phyloP scores from a whole-genome alignment of 75 land plant genomes.

The Selaginella moellendorffii region DNA sequence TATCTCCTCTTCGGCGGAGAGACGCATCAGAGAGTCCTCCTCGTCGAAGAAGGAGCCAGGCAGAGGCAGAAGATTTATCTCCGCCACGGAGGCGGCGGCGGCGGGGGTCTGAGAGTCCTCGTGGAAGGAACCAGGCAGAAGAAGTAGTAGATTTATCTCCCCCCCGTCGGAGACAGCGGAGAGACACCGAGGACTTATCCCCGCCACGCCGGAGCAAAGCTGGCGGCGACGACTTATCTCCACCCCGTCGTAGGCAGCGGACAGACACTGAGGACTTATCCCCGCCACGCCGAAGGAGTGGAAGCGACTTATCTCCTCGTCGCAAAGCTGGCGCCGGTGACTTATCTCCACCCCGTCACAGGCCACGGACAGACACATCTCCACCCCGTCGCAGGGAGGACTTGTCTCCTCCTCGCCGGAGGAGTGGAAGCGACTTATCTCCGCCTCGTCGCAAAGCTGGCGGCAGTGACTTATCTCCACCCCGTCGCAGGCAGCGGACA shows the following conservation, averaged over 20 bases:
- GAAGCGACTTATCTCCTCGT: too few relatives aligned
- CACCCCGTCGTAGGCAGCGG: conserved; percentile 36
- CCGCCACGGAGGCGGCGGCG: conserved; percentile 1
- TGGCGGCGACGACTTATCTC: conserved; percentile 32
- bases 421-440: neutral
- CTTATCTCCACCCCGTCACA: conserved; percentile 13
- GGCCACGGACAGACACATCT: conserved; percentile 5
- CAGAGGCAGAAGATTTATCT: neutral
- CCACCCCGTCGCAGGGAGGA: too few relatives aligned
- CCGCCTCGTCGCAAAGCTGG: too few relatives aligned
- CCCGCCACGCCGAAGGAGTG: conserved; percentile 33
- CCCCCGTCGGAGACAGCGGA: too few relatives aligned
- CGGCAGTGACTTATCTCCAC: conserved; percentile 39
- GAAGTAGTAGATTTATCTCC: too few relatives aligned
- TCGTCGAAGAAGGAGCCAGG: conserved; percentile 10
- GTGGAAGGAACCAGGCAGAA: too few relatives aligned
- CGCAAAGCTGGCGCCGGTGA: neutral
- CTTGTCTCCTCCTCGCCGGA: too few relatives aligned
- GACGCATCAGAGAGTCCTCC: conserved; percentile 19
- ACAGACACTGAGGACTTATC: conserved; percentile 19
- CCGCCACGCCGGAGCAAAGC: too few relatives aligned
- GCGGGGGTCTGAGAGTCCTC: too few relatives aligned
- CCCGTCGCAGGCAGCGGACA: conserved; percentile 25
- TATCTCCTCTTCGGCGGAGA: neutral
- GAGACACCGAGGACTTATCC: too few relatives aligned